Evolutionary conservation across 2,329 filamentous ascomycete species (phyloP), one percentile per base, ranked within the genome.

Genomic region (Epichloe hybrida): DNA sequence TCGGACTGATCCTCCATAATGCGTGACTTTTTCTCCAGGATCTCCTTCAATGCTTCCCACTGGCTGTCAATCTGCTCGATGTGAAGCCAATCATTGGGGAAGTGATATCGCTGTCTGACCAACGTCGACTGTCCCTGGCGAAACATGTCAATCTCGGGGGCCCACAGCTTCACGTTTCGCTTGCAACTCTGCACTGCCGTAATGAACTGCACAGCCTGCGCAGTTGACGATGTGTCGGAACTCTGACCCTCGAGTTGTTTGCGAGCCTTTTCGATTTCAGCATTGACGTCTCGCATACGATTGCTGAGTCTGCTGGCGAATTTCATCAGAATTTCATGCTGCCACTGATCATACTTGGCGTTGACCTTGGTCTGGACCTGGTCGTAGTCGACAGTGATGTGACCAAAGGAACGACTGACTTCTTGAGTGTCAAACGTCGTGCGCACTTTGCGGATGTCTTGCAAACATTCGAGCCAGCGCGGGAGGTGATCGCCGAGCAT

Each of bases 331-430:
- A 98, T 95, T 57, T 99, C 93, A 60, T 96, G 88, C 66, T 99
- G 93, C 93, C 94, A 98, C 66, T 97, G 91, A 64, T 99, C 94
- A 64, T 98, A 99, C 66, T 97, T 98, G 60, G 89, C 88, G 61
- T 97, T 98, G 66, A 99, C 93, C 68, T 95, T 96, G 52, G 91
- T 88, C 68, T 98, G 94, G 0, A 98, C 93, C 67, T 98, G 94
- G 61, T 97, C 93, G 62, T 98, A 98, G 65, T 98, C 91, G 61
- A 99, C 89, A 4, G 86, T 88, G 50, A 97, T 82, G 66, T 95
- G 91, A 4, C 93, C 93, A 64, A 99, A 98, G 1, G 85, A 86
- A 39, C 87, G 85, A 66, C 85, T 93, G 56, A 94, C 88, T 64
- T 96, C 93, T 8, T 91, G 94, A 1, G 91, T 98, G 63, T 99